A percentile compares a stretch with the other conserved stretches of the same genome.
phyloP scores from a whole-genome alignment of 495 filamentous ascomycete genomes.

The Penicillium chermesinum region DNA sequence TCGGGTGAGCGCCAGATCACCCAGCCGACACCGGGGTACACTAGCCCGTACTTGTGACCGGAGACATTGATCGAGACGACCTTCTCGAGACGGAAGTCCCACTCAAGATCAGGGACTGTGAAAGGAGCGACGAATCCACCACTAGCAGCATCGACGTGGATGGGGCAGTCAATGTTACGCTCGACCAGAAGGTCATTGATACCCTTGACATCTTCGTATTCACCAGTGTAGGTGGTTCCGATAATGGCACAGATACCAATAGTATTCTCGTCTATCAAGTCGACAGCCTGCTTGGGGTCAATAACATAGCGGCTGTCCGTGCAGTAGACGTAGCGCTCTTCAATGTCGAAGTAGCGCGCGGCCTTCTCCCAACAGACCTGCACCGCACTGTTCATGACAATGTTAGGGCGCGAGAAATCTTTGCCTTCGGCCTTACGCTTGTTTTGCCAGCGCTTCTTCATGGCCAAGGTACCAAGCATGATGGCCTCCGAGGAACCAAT shows the following conservation, averaged over 20 bases:
- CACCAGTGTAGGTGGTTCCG: constrained; percentile 90
- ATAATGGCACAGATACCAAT: constrained; percentile 89
- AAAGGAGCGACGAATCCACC: constrained; percentile 91
- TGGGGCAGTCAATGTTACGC: constrained; percentile 67
- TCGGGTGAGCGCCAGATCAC: constrained; percentile 81
- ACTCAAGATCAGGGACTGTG: constrained; percentile 69
- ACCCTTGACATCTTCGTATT: constrained; percentile 87
- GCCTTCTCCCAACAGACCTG: constrained; percentile 98
- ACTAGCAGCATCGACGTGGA: constrained; percentile 87
- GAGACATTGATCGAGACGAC: constrained; percentile 91
- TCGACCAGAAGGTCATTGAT: constrained; percentile 78
- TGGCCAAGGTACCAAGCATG: constrained; percentile 82
- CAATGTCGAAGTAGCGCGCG: constrained; percentile 88
- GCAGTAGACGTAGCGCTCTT: constrained; percentile 85
- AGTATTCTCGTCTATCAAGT: constrained; percentile 89
- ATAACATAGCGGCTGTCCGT: constrained; percentile 76
- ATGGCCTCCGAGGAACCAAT: constrained; percentile 86
- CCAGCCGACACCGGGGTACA: constrained; percentile 93
- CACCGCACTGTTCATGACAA: constrained; percentile 87
- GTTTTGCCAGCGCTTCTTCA: constrained; percentile 95
- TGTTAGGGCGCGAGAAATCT: constrained; percentile 70
- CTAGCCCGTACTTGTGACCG: constrained; percentile 78
- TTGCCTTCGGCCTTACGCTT: constrained; percentile 73
- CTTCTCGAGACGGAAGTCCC: constrained; percentile 84
- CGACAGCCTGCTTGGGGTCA: constrained; percentile 75